Evolutionary conservation across 2,329 filamentous ascomycete species (phyloP), one percentile per base, ranked within the genome.

Genomic region (Arthrobotrys musiformis): DNA sequence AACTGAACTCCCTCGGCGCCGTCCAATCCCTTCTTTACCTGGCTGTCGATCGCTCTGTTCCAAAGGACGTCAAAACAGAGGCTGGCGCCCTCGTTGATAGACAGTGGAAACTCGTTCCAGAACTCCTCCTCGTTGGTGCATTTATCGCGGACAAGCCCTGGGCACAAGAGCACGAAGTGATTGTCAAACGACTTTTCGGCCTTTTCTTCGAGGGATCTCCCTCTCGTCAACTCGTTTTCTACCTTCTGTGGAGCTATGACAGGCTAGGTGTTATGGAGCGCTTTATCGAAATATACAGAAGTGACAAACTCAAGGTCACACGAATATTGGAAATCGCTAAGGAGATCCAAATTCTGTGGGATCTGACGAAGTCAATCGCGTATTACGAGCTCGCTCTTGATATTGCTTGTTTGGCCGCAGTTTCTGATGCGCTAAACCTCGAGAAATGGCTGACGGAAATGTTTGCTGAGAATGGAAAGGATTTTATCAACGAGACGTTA

Each of bases 201-300:
- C 60, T 79, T n/a, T 82, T 82, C 61, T 82, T 82, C 26, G 79
- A 81, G 17, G 79, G 80, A 5, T 80, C 81, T 35, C 79, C 80
- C 3, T 81, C 80, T 37, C 79, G 80, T 52, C 80, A 81, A 28
- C 60, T 81, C n/a, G 94, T 97, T 13, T 88, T 99, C 70, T 91
- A 97, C 82, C 94, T 93, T 73, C 85, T 97, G 4, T 98, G 94
- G 94, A 90, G 91, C 80, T 93, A 95, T 82, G 93, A 98, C 82
- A 92, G 90, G 79, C 88, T 91, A 19, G 98, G 93, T 91, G 92
- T 98, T 15, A 90, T 91, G 8, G 89, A 90, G 79, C 90, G 92
- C 73, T 89, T 99, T 35, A 89, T 94, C 46, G 90, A 93, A 48
- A 79, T 80, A 62, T 80, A 81, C 35, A 74, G 73, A 8, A 50